A percentile compares a stretch with the other conserved stretches of the same genome.
Evolutionary conservation across 1,284 basidiomycete genomes (phyloP).

Genomic region (Ceratobasidium sp.): DNA sequence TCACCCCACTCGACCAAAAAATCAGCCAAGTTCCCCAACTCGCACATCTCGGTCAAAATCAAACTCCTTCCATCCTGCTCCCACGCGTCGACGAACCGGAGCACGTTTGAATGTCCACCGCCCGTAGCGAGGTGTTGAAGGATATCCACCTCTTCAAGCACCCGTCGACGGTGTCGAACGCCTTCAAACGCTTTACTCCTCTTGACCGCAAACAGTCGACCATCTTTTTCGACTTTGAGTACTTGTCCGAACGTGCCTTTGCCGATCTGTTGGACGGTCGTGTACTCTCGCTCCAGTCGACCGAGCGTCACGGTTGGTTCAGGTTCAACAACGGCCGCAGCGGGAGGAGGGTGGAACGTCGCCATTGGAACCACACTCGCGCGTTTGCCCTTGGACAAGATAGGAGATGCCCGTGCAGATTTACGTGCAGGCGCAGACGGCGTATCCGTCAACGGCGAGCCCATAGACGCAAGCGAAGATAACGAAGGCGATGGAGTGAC

Average conservation of each 20-base stretch:
- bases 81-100: conserved; percentile 96
- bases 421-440: conserved; percentile 28
- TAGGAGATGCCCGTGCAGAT: conserved; percentile 25
- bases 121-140: conserved; percentile 78
- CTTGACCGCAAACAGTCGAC: conserved; percentile 89
- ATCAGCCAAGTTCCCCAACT: conserved; percentile 89
- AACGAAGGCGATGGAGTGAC: conserved; percentile 37
- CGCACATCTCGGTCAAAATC: conserved; percentile 96
- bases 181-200: conserved; percentile 95
- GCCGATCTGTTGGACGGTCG: conserved; percentile 85
- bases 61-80: conserved; percentile 92
- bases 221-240: conserved; percentile 78
- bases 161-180: conserved; percentile 88
- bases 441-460: conserved; percentile 21
- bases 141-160: conserved; percentile 96
- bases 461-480: conserved; percentile 15
- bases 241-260: conserved; percentile 96
- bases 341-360: conserved; percentile 45
- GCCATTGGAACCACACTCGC: conserved; percentile 25
- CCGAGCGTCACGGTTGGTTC: conserved; percentile 64
- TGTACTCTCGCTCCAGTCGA: conserved; percentile 82
- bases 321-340: background rate
- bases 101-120: conserved; percentile 78
- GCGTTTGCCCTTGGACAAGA: conserved; percentile 29
- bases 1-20: conserved; percentile 96